These are phyloP conservation scores for Ramalina peruviana DNA, from an alignment of 495 filamentous ascomycete genomes.

Conservation along the genomic window DNA sequence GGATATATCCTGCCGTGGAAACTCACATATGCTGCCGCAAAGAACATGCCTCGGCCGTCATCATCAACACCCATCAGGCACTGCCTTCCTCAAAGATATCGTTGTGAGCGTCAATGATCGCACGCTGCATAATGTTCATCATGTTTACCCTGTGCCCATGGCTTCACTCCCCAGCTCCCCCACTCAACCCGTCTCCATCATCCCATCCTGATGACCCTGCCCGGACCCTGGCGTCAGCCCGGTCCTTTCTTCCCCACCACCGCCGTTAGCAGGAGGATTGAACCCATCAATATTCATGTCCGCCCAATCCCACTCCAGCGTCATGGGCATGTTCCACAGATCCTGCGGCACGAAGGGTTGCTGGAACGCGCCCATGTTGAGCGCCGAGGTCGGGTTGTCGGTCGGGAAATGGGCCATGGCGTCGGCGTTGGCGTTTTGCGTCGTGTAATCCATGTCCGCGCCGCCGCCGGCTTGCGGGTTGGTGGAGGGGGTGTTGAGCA, in stretches of 20 bases:
- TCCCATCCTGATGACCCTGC: background rate
- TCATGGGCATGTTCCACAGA: constrained; percentile 92
- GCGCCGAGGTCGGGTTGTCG: constrained; percentile 24
- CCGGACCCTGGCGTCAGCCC: background rate
- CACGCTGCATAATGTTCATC: too few relatives aligned
- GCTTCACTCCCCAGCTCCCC: background rate
- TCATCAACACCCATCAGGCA: too few relatives aligned
- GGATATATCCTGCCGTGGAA: too few relatives aligned
- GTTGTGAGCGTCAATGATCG: too few relatives aligned
- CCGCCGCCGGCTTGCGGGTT: constrained; percentile 1
- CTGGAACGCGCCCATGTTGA: constrained; percentile 46
- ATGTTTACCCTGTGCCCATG: background rate
- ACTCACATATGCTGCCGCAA: too few relatives aligned
- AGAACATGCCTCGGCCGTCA: too few relatives aligned
- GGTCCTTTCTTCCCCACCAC: constrained; percentile 27
- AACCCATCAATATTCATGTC: constrained; percentile 49
- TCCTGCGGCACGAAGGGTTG: constrained; percentile 95
- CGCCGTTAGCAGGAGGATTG: constrained; percentile 23
- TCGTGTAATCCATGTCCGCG: constrained; percentile 12
- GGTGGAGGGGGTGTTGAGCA: background rate
- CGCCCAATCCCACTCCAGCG: constrained; percentile 96
- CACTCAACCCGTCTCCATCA: background rate
- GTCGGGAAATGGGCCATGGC: constrained; percentile 30
- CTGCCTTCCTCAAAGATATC: too few relatives aligned
- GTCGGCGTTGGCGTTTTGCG: constrained; percentile 13